Evolutionary conservation across 768 basidiomycete species (phyloP).

Genomic region (Mycena maculata): DNA sequence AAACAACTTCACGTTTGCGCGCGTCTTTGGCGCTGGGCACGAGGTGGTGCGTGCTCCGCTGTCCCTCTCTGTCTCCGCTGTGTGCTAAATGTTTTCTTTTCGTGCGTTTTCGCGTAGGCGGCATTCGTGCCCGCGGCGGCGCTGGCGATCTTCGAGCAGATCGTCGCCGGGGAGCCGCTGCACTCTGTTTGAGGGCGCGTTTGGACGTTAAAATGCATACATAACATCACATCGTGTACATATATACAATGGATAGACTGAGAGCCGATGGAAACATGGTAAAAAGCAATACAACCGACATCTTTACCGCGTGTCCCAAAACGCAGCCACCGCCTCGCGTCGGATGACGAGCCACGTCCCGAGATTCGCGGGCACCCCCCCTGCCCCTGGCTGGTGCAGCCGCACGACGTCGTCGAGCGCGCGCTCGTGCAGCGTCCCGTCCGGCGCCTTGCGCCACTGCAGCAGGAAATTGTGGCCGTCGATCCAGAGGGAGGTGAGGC

Average conservation of each 20-base stretch:
- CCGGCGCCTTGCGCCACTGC: neutral
- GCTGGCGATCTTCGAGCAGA: conserved; percentile 67
- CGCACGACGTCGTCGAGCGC: neutral
- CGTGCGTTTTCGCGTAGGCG: conserved; percentile 51
- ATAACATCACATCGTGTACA: neutral
- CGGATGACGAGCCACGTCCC: no score
- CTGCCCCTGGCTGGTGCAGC: no score
- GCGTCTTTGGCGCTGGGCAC: conserved; percentile 68
- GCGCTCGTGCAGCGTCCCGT: neutral
- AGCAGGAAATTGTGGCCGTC: neutral
- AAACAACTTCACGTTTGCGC: conserved; percentile 76
- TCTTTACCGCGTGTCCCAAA: no score
- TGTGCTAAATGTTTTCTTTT: neutral
- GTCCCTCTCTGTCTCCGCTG: neutral
- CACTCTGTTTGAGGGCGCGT: conserved; percentile 56
- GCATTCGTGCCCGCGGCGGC: conserved; percentile 71
- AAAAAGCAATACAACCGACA: no score
- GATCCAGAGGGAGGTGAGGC: neutral
- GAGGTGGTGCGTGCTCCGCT: conserved; percentile 57
- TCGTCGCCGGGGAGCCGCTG: conserved; percentile 61
- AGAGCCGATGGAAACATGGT: no score
- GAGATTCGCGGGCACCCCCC: no score
- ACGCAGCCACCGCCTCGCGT: no score
- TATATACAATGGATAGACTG: no score
- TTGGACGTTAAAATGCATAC: no score